Percentiles rank a stretch among this genome's conserved stretches.
phyloP scores from a whole-genome alignment of 306 rosid species.

The Benincasa hispida region DNA sequence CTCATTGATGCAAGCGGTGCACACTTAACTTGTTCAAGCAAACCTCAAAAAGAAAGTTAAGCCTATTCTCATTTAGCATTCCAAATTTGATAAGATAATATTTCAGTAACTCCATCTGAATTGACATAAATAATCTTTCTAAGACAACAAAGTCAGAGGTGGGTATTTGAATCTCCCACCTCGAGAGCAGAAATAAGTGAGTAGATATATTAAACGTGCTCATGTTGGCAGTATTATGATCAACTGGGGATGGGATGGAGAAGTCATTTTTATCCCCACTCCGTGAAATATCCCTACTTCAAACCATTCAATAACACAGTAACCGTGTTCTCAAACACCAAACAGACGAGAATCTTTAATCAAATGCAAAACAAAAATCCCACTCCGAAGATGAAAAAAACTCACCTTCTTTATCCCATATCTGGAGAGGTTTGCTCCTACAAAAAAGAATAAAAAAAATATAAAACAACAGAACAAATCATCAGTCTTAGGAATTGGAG shows the following conservation, averaged over 20 bases:
- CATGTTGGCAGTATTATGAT: background rate
- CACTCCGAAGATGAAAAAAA: background rate
- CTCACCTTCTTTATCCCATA: slow-evolving; percentile 97
- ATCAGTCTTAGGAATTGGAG: background rate
- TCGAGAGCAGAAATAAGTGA: too few species aligned
- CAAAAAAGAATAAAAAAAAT: background rate
- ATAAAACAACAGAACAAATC: background rate
- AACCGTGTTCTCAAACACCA: background rate
- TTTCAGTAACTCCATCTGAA: background rate
- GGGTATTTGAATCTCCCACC: background rate
- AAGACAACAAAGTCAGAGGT: background rate
- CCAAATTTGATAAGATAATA: background rate
- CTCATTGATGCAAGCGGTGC: background rate
- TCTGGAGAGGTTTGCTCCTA: slow-evolving; percentile 97
- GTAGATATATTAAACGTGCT: background rate
- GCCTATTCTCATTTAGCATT: background rate
- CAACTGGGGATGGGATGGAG: background rate
- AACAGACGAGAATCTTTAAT: background rate
- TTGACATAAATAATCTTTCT: background rate
- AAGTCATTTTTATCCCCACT: too few species aligned
- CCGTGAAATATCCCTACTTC: background rate
- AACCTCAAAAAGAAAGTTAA: background rate
- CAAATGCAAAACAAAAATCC: background rate
- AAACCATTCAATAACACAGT: background rate
- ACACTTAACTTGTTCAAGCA: background rate